A percentile compares a stretch with the other conserved stretches of the same genome.
Evolutionary conservation across 225 moss, liverwort and hornwort species (phyloP).

Genomic region (Rhytidiadelphus loreus): DNA sequence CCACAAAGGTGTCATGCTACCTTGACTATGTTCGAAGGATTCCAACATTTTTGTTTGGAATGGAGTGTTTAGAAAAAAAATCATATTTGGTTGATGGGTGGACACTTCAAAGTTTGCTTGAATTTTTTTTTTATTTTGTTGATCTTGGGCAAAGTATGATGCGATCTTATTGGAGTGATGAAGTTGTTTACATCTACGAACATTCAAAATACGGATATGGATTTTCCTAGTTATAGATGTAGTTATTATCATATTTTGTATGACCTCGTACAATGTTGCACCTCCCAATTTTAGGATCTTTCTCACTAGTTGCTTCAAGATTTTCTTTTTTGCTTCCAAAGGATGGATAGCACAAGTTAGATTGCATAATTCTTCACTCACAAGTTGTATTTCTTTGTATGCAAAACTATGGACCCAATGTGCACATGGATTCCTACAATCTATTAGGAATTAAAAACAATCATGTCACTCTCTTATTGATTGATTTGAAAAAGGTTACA

Average conservation of each 20-base stretch:
- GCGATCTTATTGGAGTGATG: background rate
- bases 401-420: background rate
- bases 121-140: background rate
- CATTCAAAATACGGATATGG: background rate
- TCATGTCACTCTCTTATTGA: background rate
- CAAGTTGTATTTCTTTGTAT: background rate
- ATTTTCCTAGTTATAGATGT: too few species aligned
- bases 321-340: too few species aligned
- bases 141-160: rapidly evolving
- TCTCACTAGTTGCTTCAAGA: background rate
- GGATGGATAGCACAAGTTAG: background rate
- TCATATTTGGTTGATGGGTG: rapidly evolving
- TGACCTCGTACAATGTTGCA: too few species aligned
- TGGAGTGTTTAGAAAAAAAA: background rate
- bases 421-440: too few species aligned
- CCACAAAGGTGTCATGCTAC: too few species aligned
- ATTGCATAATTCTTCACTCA: background rate
- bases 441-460: background rate
- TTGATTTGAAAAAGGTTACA: background rate
- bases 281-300: too few species aligned
- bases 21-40: too few species aligned
- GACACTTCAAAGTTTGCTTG: rapidly evolving
- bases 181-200: background rate
- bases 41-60: background rate
- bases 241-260: background rate